Conservation (phyloP, 768 basidiomycete genomes). For the Lactarius quietus region DNA sequence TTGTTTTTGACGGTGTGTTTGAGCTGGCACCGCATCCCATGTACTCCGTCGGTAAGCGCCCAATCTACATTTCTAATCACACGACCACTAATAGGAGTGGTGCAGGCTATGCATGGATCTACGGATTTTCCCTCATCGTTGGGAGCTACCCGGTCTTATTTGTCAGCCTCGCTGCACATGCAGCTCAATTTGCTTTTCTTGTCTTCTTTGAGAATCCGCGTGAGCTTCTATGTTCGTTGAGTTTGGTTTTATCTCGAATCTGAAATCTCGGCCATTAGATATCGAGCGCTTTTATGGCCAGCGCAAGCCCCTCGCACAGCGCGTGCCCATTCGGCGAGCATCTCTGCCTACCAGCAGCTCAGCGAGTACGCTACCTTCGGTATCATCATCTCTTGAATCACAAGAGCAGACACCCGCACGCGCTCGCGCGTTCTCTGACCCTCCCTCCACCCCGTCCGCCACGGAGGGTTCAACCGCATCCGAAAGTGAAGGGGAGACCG, state of each 20-base stretch:
- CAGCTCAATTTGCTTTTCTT: conserved; percentile 95
- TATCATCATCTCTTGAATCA: conserved; percentile 19
- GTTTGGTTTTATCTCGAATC: neutral
- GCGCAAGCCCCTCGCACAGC: conserved; percentile 83
- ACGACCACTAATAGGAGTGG: conserved; percentile 6
- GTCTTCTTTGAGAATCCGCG: conserved; percentile 97
- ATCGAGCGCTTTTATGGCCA: conserved; percentile 94
- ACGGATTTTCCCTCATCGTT: conserved; percentile 87
- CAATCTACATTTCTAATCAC: neutral
- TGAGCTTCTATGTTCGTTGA: conserved; percentile 39
- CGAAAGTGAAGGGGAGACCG: conserved; percentile 57
- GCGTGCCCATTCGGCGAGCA: conserved; percentile 54
- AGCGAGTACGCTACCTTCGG: conserved; percentile 32
- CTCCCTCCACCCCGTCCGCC: conserved; percentile 49
- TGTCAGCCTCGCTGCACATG: conserved; percentile 89
- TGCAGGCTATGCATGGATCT: conserved; percentile 93
- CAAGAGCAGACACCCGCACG: conserved; percentile 6
- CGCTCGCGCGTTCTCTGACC: conserved; percentile 23
- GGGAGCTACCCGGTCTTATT: conserved; percentile 91
- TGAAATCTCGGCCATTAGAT: conserved; percentile 45
- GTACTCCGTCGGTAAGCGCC: conserved; percentile 75
- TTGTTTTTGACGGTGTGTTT: conserved; percentile 98
- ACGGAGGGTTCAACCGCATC: conserved; percentile 74
- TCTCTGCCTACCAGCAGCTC: conserved; percentile 20
- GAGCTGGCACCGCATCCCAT: conserved; percentile 92